Evolutionary conservation across 441 rosid species (phyloP).

Genomic region (Hypseocharis bilobata): DNA sequence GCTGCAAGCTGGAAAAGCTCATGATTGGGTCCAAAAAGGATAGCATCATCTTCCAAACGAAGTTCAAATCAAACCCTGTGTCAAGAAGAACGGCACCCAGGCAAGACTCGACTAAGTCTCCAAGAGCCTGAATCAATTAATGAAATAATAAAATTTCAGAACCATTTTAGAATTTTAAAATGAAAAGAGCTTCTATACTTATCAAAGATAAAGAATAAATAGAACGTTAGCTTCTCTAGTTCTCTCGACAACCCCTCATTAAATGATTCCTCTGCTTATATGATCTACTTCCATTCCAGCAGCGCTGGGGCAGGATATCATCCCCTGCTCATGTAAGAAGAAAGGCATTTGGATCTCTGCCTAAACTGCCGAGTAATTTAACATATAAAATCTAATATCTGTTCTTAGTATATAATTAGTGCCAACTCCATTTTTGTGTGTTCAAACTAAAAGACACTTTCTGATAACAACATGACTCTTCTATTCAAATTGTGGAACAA

Average conservation of each 20-base stretch:
- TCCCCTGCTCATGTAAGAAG: no score
- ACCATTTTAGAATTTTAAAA: conserved; percentile 12
- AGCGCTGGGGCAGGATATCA: no score
- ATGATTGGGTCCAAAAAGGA: conserved; percentile 54
- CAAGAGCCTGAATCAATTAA: conserved; percentile 55
- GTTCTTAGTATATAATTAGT: no score
- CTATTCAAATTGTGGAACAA: no score
- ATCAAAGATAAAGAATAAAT: background rate
- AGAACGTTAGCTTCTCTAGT: background rate
- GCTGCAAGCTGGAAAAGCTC: conserved; percentile 51
- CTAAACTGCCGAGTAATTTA: no score
- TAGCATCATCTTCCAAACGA: conserved; percentile 64
- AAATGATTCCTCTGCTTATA: background rate
- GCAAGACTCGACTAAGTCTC: conserved; percentile 86
- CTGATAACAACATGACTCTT: no score
- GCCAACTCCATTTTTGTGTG: no score
- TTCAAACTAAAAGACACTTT: no score
- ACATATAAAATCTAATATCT: no score
- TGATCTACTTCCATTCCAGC: no score
- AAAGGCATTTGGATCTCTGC: no score
- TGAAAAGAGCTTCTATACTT: background rate
- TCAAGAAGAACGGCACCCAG: conserved; percentile 80
- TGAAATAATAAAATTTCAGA: conserved; percentile 10
- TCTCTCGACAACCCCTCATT: background rate
- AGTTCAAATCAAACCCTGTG: conserved; percentile 62